These are phyloP conservation scores for Tephrocybe sp. DNA, from an alignment of 768 basidiomycete genomes.

Conservation along the genomic window DNA sequence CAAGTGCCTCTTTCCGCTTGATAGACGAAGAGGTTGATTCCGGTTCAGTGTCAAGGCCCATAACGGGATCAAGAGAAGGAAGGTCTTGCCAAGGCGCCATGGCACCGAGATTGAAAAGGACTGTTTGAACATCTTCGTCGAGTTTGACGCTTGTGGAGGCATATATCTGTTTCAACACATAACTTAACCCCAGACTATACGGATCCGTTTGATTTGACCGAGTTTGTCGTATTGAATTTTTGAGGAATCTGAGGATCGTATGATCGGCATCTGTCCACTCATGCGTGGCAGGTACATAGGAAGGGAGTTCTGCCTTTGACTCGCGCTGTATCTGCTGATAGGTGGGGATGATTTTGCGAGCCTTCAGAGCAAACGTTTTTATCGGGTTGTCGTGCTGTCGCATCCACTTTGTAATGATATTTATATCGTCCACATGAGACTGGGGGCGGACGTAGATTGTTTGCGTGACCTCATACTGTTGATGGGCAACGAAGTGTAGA, in stretches of 20 bases:
- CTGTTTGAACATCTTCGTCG: slow-evolving; percentile 32
- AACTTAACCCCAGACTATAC: slow-evolving; percentile 46
- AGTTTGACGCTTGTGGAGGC: slow-evolving; percentile 32
- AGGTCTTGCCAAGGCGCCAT: slow-evolving; percentile 81
- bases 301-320: slow-evolving; percentile 30
- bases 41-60: slow-evolving; percentile 33
- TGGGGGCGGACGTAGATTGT: slow-evolving; percentile 63
- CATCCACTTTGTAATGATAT: slow-evolving; percentile 47
- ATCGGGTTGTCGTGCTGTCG: slow-evolving; percentile 37
- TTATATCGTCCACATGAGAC: slow-evolving; percentile 49
- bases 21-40: slow-evolving; percentile 23
- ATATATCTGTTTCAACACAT: slow-evolving; percentile 57
- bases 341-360: slow-evolving; percentile 34
- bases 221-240: slow-evolving; percentile 45
- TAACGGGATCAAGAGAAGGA: slow-evolving; percentile 33
- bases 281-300: slow-evolving; percentile 23
- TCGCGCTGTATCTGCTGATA: slow-evolving; percentile 26
- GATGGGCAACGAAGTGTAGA: slow-evolving; percentile 49
- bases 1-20: slow-evolving; percentile 24
- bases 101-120: slow-evolving; percentile 71
- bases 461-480: slow-evolving; percentile 44
- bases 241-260: slow-evolving; percentile 56
- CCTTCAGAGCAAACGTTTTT: slow-evolving; percentile 49
- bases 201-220: slow-evolving; percentile 61
- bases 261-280: slow-evolving; percentile 53